Evolutionary conservation across 2,329 filamentous ascomycete genomes (phyloP).

Genomic region (Endoconidiophora polonica): DNA sequence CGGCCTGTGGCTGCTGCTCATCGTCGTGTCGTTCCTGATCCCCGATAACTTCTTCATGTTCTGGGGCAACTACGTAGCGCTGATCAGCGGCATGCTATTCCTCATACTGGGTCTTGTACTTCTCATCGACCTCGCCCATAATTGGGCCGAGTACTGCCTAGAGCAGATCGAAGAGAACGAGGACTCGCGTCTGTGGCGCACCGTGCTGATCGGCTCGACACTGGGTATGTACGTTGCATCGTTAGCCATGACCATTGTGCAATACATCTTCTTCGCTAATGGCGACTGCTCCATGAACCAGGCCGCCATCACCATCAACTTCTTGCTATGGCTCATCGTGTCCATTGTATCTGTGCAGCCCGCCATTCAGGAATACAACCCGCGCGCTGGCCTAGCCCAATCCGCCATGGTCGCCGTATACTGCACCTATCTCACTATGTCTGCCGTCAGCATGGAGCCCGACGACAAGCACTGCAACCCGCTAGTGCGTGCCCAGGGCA

Average conservation of each 20-base stretch:
- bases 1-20: constrained; percentile 68
- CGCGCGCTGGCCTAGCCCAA: constrained; percentile 88
- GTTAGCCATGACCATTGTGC: constrained; percentile 83
- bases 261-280: constrained; percentile 90
- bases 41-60: constrained; percentile 88
- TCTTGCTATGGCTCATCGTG: constrained; percentile 65
- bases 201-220: constrained; percentile 78
- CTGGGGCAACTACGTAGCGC: constrained; percentile 88
- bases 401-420: constrained; percentile 94
- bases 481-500: constrained; percentile 67
- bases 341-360: constrained; percentile 82
- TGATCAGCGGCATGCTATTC: constrained; percentile 81
- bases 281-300: constrained; percentile 88
- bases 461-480: constrained; percentile 91
- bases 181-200: constrained; percentile 72
- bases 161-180: constrained; percentile 70
- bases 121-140: constrained; percentile 86
- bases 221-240: constrained; percentile 85
- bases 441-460: constrained; percentile 95
- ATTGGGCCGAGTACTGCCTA: constrained; percentile 92
- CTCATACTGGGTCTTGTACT: constrained; percentile 82
- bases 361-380: constrained; percentile 75
- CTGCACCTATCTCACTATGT: constrained; percentile 97
- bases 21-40: constrained; percentile 88
- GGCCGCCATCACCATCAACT: constrained; percentile 83